Conservation (phyloP, 208 protist genomes). For the Entamoeba dispar region DNA sequence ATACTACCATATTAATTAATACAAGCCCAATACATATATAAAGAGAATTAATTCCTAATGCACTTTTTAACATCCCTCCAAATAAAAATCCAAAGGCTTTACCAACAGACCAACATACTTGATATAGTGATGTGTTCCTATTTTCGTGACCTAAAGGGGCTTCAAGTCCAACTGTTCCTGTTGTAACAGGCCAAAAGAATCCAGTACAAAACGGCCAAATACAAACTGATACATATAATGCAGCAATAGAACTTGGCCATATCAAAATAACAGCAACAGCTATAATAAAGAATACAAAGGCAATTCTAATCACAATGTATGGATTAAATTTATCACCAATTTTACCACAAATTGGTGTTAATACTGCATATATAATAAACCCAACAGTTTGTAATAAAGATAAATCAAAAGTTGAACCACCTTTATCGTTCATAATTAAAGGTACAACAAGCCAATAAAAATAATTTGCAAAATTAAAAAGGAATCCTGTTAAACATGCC, state of each 20-base stretch:
- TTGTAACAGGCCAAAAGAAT: neutral
- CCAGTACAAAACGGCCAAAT: neutral
- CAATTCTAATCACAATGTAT: neutral
- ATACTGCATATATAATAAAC: neutral
- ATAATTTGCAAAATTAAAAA: neutral
- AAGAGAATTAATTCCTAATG: neutral
- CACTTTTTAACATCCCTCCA: neutral
- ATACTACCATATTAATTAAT: neutral
- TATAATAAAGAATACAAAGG: neutral
- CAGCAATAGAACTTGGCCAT: neutral
- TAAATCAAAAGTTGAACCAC: neutral
- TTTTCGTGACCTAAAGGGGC: neutral
- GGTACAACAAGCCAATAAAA: neutral
- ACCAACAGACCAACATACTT: neutral
- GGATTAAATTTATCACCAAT: neutral
- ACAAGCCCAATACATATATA: neutral
- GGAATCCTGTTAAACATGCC: neutral
- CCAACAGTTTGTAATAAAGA: neutral
- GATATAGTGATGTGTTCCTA: neutral
- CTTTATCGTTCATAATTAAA: neutral
- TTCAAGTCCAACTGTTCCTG: neutral
- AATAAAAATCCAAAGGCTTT: neutral
- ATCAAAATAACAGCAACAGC: neutral
- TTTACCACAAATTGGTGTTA: neutral
- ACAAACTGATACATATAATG: neutral